Percentiles rank a stretch among this genome's conserved stretches.
These are phyloP conservation scores for Leptodermis oblonga DNA, from an alignment of 257 asterid species.

Conservation along the genomic window DNA sequence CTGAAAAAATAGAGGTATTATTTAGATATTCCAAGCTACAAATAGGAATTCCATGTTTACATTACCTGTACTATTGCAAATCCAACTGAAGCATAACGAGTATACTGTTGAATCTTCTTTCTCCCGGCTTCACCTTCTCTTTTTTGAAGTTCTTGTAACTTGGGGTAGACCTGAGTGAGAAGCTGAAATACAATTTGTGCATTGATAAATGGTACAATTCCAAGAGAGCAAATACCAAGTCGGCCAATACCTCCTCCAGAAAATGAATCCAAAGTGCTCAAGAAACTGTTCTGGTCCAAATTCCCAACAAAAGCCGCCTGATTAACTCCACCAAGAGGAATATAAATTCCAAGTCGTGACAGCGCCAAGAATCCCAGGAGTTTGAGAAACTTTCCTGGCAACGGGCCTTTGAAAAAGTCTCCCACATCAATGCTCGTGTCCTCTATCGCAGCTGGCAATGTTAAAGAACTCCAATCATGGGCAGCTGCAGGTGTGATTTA, in stretches of 20 bases:
- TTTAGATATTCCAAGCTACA: neutral
- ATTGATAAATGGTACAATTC: constrained; percentile 95
- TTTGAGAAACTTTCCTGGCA: constrained; percentile 93
- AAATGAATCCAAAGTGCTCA: constrained; percentile 91
- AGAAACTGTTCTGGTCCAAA: constrained; percentile 80
- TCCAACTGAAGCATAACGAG: constrained; percentile 99
- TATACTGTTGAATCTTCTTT: constrained; percentile 90
- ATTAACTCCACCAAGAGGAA: constrained; percentile 97
- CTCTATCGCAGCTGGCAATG: constrained; percentile 93
- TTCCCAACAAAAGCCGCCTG: constrained; percentile 88
- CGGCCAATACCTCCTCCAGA: constrained; percentile 99
- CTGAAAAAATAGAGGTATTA: neutral
- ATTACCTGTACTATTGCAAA: constrained; percentile 94
- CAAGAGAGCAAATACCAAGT: constrained; percentile 93
- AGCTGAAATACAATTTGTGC: constrained; percentile 98
- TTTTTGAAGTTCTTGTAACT: constrained; percentile 94
- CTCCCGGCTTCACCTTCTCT: constrained; percentile 98
- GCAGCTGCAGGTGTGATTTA: constrained; percentile 34
- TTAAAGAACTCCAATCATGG: constrained; percentile 53
- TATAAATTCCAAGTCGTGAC: constrained; percentile 86
- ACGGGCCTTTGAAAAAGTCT: constrained; percentile 97
- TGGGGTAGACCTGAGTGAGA: constrained; percentile 88
- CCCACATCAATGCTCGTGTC: constrained; percentile 94
- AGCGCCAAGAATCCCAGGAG: constrained; percentile 84
- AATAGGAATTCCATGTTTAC: neutral